Evolutionary conservation across 495 filamentous ascomycete genomes (phyloP).

Genomic region (Chaetomidium leptoderma): DNA sequence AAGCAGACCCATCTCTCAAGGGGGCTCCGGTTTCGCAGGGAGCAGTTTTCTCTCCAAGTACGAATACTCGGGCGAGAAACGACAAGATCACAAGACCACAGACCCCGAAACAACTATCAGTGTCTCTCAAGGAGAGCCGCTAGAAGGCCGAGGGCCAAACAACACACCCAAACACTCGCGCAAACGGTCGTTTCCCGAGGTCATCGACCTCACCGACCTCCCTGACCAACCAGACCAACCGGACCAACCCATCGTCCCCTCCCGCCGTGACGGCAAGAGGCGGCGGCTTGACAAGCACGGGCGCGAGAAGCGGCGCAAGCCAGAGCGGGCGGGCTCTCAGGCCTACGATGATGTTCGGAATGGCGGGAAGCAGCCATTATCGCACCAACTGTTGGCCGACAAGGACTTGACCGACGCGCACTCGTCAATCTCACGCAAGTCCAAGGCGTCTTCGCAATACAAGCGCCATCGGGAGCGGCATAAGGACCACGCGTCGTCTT

Average conservation of each 20-base stretch:
- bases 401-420: background rate
- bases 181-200: background rate
- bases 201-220: constrained; percentile 2
- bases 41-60: background rate
- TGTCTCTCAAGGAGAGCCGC: too few relatives aligned
- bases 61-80: background rate
- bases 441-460: background rate
- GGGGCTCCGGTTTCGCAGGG: background rate
- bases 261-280: background rate
- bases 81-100: background rate
- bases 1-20: too few relatives aligned
- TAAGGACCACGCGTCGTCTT: too few relatives aligned
- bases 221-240: background rate
- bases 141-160: background rate
- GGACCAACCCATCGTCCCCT: background rate
- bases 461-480: background rate
- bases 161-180: background rate
- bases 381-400: background rate
- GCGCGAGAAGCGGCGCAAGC: background rate
- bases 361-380: background rate
- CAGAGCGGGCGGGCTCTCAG: background rate
- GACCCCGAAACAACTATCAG: background rate
- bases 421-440: background rate
- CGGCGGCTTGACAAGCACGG: background rate
- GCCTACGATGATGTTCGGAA: background rate